phyloP scores from a whole-genome alignment of 2,329 filamentous ascomycete species.

The Fusarium sarcochroum region DNA sequence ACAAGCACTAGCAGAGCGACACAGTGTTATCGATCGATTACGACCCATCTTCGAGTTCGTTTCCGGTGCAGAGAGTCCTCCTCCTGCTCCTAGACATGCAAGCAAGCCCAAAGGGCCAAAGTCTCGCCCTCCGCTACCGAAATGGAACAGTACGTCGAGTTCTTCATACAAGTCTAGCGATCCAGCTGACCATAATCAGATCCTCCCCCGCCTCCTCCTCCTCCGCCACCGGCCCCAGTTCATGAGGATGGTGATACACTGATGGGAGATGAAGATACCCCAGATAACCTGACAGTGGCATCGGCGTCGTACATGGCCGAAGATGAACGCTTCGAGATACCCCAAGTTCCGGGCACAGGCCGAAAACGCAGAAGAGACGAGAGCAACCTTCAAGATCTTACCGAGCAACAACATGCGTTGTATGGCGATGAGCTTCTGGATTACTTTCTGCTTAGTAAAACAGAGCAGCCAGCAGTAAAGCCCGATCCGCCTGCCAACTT shows the following conservation, averaged over 20 bases:
- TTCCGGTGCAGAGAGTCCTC: slow-evolving; percentile 87
- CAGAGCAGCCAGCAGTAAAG: slow-evolving; percentile 78
- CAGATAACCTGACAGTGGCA: slow-evolving; percentile 85
- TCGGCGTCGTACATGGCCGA: slow-evolving; percentile 90
- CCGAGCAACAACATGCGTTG: slow-evolving; percentile 87
- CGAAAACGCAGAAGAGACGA: slow-evolving; percentile 85
- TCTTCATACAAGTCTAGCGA: too few species aligned
- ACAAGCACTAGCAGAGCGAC: slow-evolving; percentile 85
- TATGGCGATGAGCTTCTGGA: slow-evolving; percentile 95
- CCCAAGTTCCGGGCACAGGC: slow-evolving; percentile 72
- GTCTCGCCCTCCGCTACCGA: slow-evolving; percentile 64
- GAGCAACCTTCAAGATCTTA: slow-evolving; percentile 68
- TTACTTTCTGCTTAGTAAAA: slow-evolving; percentile 91
- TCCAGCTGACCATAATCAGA: slow-evolving; percentile 36
- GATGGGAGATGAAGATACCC: slow-evolving; percentile 82
- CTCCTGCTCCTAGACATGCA: slow-evolving; percentile 92
- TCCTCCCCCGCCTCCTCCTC: slow-evolving; percentile 45
- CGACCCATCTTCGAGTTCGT: slow-evolving; percentile 90
- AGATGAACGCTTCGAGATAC: slow-evolving; percentile 81
- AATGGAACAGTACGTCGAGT: slow-evolving; percentile 61
- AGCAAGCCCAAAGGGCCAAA: slow-evolving; percentile 87
- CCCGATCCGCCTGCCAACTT: slow-evolving; percentile 89
- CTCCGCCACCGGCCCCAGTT: slow-evolving; percentile 42
- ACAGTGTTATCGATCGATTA: slow-evolving; percentile 87
- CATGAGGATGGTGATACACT: slow-evolving; percentile 74